A percentile compares a stretch with the other conserved stretches of the same genome.
phyloP scores from a whole-genome alignment of 805 yeast genomes.

The Scheffersomyces lignosus region DNA sequence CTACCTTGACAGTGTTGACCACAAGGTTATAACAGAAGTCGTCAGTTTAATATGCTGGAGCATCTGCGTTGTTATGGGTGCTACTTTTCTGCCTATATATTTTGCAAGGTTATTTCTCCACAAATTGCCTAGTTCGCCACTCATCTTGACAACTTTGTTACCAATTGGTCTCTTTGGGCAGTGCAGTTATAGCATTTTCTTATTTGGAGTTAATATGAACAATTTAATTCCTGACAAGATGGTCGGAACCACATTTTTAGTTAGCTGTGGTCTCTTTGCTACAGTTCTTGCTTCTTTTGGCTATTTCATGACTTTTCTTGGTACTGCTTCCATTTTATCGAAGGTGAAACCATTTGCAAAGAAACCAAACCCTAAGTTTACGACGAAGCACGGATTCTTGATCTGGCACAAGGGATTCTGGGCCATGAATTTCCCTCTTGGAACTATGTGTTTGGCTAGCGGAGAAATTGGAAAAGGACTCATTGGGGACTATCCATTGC shows the following conservation, averaged over 20 bases:
- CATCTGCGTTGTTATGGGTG: slow-evolving; percentile 63
- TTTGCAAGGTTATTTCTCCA: slow-evolving; percentile 57
- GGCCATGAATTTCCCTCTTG: slow-evolving; percentile 90
- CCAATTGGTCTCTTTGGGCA: slow-evolving; percentile 88
- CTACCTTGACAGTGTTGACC: slow-evolving; percentile 41
- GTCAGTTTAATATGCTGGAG: slow-evolving; percentile 64
- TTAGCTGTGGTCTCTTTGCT: slow-evolving; percentile 18
- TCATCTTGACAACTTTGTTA: slow-evolving; percentile 65
- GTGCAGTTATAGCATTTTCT: slow-evolving; percentile 67
- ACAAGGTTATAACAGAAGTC: slow-evolving; percentile 54
- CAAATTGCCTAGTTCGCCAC: slow-evolving; percentile 56
- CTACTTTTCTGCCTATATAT: slow-evolving; percentile 51
- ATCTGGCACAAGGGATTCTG: slow-evolving; percentile 44
- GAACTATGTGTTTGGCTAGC: slow-evolving; percentile 64
- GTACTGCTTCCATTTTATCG: slow-evolving; percentile 42
- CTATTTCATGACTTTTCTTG: slow-evolving; percentile 46
- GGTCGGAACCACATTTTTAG: neutral
- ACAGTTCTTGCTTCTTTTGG: slow-evolving; percentile 54
- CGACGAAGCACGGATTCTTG: slow-evolving; percentile 18
- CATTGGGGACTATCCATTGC: slow-evolving; percentile 27
- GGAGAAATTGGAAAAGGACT: slow-evolving; percentile 41
- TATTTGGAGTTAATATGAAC: slow-evolving; percentile 48
- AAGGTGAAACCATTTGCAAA: slow-evolving; percentile 36
- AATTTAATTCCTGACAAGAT: slow-evolving; percentile 13
- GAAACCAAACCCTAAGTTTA: slow-evolving; percentile 20